Percentiles rank a stretch among this genome's conserved stretches.
Conservation (phyloP, 352 stramenopile genomes). For the Plasmopara viticola region DNA sequence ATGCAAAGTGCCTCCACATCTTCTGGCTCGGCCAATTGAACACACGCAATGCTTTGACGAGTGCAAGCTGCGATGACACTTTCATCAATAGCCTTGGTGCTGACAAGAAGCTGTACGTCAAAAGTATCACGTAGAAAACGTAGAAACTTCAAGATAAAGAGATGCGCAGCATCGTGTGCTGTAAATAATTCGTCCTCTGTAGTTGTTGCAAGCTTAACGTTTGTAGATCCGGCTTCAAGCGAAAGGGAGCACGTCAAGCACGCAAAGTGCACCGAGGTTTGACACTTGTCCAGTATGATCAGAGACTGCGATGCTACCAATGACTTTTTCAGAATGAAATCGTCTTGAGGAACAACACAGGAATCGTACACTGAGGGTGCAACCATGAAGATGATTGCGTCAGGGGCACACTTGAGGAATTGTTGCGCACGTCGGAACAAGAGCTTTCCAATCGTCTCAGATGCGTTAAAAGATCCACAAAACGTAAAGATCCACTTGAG, state of each 20-base stretch:
- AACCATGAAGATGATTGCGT: conserved; percentile 35
- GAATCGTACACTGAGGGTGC: conserved; percentile 28
- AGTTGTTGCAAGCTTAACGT: conserved; percentile 22
- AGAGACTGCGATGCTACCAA: conserved; percentile 39
- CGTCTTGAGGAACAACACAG: conserved; percentile 26
- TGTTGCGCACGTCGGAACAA: conserved; percentile 27
- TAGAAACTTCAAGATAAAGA: conserved; percentile 31
- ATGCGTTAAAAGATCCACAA: background rate
- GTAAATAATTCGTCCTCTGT: conserved; percentile 25
- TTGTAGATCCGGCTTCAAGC: conserved; percentile 29
- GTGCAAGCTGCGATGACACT: conserved; percentile 39
- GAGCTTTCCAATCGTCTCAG: conserved; percentile 1
- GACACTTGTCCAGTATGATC: conserved; percentile 11
- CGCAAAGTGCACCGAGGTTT: conserved; percentile 25
- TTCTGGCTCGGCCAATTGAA: conserved; percentile 48
- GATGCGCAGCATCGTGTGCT: conserved; percentile 12
- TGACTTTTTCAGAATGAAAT: conserved; percentile 57
- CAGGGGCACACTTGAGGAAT: conserved; percentile 28
- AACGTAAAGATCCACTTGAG: conserved; percentile 47
- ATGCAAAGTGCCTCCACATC: conserved; percentile 44
- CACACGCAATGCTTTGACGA: conserved; percentile 42
- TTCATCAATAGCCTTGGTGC: conserved; percentile 37
- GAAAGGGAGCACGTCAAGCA: conserved; percentile 38
- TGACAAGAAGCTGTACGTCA: conserved; percentile 40
- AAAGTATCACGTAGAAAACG: conserved; percentile 13